These are phyloP conservation scores for Mycosphaerella sp. DNA, from an alignment of 2,329 filamentous ascomycete genomes.

Conservation along the genomic window DNA sequence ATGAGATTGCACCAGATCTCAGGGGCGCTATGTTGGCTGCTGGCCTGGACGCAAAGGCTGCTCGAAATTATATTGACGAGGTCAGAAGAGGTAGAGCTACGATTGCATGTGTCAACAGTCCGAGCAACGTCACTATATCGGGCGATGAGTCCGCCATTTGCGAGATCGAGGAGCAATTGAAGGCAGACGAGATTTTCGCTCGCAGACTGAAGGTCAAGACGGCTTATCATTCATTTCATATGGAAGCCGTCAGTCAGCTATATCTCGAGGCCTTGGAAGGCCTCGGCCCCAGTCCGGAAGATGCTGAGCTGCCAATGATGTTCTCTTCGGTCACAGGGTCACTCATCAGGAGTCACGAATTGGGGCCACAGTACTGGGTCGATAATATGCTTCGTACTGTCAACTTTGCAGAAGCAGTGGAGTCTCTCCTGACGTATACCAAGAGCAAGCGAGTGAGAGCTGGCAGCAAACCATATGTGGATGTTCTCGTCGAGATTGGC, in stretches of 20 bases:
- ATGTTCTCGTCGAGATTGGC: conserved; percentile 13
- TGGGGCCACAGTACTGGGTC: conserved; percentile 6
- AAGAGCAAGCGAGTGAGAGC: neutral
- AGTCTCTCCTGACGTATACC: neutral
- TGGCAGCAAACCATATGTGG: neutral
- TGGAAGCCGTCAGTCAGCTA: neutral
- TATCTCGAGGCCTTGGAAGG: neutral
- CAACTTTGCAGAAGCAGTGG: conserved; percentile 5
- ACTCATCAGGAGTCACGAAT: conserved; percentile 3
- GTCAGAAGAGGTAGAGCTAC: neutral
- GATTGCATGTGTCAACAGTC: conserved; percentile 33
- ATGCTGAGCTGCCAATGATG: neutral
- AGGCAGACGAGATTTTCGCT: conserved; percentile 21
- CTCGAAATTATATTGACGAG: conserved; percentile 12
- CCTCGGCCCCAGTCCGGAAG: neutral
- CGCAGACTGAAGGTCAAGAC: conserved; percentile 37
- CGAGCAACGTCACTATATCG: conserved; percentile 39
- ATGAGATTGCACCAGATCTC: neutral
- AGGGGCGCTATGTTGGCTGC: conserved; percentile 32
- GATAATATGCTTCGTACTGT: conserved; percentile 5
- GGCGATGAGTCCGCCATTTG: conserved; percentile 31
- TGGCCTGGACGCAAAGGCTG: conserved; percentile 26
- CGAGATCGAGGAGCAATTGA: conserved; percentile 12
- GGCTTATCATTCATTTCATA: conserved; percentile 42
- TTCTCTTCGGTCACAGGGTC: neutral